Evolutionary conservation across 768 basidiomycete species (phyloP).

Genomic region (Postia placenta): DNA sequence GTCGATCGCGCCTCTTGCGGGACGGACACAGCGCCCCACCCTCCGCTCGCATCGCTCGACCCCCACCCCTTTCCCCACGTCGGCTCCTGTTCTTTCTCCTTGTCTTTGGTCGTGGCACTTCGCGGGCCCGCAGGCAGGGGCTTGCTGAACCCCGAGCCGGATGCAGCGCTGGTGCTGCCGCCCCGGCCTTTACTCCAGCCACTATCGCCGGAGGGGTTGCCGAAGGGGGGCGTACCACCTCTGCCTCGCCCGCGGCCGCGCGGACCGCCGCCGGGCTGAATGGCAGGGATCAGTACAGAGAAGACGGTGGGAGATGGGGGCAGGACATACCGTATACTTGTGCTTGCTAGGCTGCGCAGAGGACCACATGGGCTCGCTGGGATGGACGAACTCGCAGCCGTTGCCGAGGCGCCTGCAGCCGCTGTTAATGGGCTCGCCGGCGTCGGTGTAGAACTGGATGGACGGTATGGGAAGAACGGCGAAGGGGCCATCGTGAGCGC

Average conservation of each 20-base stretch:
- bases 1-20: not conserved
- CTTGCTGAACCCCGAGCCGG: not conserved
- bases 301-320: not conserved
- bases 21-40: not conserved
- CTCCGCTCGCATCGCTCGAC: not conserved
- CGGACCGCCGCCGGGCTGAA: not conserved
- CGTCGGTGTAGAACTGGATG: slow-evolving; percentile 21
- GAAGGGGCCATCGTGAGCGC: not conserved
- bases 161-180: no score
- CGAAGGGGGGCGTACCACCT: not conserved
- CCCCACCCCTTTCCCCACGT: not conserved
- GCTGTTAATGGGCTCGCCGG: slow-evolving; percentile 19
- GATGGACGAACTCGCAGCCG: slow-evolving; percentile 28
- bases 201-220: no score
- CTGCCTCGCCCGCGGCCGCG: not conserved
- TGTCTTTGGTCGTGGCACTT: no score
- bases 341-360: slow-evolving; percentile 15
- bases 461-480: slow-evolving; percentile 1
- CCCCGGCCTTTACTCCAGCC: no score
- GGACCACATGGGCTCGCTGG: slow-evolving; percentile 27
- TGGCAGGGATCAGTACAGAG: not conserved
- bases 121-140: no score
- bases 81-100: no score
- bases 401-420: slow-evolving; percentile 22
- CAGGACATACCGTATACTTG: not conserved